Conservation (phyloP, 2,329 filamentous ascomycete species). For the Capronia epimyces region DNA sequence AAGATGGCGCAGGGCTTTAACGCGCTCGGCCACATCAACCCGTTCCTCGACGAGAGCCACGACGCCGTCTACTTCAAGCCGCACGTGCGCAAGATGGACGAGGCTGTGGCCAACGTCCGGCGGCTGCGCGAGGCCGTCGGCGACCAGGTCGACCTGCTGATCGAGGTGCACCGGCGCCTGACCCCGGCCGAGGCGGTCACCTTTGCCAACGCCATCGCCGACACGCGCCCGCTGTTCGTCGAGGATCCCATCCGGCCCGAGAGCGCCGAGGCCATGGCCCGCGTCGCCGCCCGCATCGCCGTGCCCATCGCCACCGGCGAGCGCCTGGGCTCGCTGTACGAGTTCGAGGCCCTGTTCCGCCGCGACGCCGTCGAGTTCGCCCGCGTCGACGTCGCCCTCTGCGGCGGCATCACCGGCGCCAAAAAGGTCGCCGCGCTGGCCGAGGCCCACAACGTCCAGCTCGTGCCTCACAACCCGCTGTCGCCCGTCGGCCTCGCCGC, state of each 20-base stretch:
- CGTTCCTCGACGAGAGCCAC: conserved; percentile 42
- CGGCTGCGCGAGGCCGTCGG: conserved; percentile 75
- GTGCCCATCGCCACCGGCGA: conserved; percentile 66
- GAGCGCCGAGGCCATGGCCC: conserved; percentile 57
- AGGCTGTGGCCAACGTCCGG: conserved; percentile 69
- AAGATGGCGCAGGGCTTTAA: conserved; percentile 13
- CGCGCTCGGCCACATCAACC: conserved; percentile 17
- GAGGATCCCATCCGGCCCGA: conserved; percentile 65
- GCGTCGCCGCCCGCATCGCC: conserved; percentile 49
- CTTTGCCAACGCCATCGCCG: conserved; percentile 52
- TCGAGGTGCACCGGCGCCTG: conserved; percentile 54
- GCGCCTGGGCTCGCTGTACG: conserved; percentile 63
- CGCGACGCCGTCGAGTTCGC: conserved; percentile 60
- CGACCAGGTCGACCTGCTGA: conserved; percentile 62
- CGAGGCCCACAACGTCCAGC: conserved; percentile 63
- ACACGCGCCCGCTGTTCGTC: conserved; percentile 55
- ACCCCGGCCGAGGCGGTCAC: conserved; percentile 17
- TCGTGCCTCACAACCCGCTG: conserved; percentile 65
- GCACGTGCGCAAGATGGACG: conserved; percentile 65
- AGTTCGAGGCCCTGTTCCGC: conserved; percentile 63
- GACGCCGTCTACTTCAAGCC: conserved; percentile 44
- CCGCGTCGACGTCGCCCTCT: conserved; percentile 63
- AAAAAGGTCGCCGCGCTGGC: conserved; percentile 61
- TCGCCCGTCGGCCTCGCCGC: conserved; percentile 66
- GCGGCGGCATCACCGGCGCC: conserved; percentile 64